Evolutionary conservation across 1,284 basidiomycete genomes (phyloP).

Genomic region (Anthracocystis setariae): DNA sequence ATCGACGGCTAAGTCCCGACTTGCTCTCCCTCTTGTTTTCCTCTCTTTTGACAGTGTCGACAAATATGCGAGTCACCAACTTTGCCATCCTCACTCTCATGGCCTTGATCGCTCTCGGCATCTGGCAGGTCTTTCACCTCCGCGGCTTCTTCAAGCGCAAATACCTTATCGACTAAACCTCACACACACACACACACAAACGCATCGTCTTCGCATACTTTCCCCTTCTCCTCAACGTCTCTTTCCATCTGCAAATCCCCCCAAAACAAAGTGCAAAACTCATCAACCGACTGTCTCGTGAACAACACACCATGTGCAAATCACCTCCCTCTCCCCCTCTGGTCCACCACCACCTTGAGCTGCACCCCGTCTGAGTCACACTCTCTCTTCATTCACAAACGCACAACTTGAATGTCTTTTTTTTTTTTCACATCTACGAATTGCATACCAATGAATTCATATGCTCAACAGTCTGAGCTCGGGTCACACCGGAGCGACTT

Average conservation of each 20-base stretch:
- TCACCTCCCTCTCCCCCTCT: background rate
- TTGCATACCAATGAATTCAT: constrained; percentile 6
- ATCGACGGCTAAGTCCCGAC: background rate
- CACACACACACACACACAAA: background rate
- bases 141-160: constrained; percentile 95
- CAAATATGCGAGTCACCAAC: constrained; percentile 87
- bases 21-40: background rate
- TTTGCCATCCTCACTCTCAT: constrained; percentile 89
- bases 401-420: no score
- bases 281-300: no score
- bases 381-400: no score
- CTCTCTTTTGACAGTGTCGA: constrained; percentile 76
- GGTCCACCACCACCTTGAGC: background rate
- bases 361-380: no score
- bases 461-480: background rate
- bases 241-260: no score
- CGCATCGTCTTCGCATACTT: no score
- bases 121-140: constrained; percentile 94
- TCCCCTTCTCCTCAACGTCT: no score
- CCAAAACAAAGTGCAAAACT: no score
- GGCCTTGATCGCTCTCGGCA: constrained; percentile 82
- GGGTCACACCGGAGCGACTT: constrained; percentile 3
- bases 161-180: constrained; percentile 85
- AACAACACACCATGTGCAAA: no score
- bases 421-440: constrained; percentile 14